Evolutionary conservation across 768 basidiomycete genomes (phyloP).

Genomic region (Dentipellis sp.): DNA sequence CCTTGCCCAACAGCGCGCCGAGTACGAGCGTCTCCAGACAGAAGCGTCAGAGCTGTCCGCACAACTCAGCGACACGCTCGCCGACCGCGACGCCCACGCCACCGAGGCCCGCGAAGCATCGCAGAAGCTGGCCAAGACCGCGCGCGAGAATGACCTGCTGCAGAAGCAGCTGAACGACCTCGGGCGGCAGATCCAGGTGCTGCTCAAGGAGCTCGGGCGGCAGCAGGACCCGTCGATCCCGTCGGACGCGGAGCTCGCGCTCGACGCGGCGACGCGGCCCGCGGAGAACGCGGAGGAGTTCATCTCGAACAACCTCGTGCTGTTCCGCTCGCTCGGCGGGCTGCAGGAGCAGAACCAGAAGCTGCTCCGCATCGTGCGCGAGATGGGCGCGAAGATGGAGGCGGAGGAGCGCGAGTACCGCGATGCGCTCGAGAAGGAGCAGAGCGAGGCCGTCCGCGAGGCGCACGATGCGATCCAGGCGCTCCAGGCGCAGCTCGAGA

Average conservation of each 20-base stretch:
- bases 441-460: conserved; percentile 73
- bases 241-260: conserved; percentile 49
- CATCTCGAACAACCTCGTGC: conserved; percentile 82
- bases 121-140: conserved; percentile 7
- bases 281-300: conserved; percentile 62
- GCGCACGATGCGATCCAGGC: conserved; percentile 82
- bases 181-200: conserved; percentile 59
- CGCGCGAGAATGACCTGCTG: conserved; percentile 4
- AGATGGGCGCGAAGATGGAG: conserved; percentile 81
- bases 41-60: conserved; percentile 75
- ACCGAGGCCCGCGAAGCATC: conserved; percentile 45
- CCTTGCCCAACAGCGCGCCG: conserved; percentile 79
- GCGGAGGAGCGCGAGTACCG: conserved; percentile 70
- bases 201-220: conserved; percentile 75
- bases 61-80: conserved; percentile 66
- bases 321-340: conserved; percentile 69
- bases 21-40: conserved; percentile 76
- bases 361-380: conserved; percentile 73
- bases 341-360: conserved; percentile 93
- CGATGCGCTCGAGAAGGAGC: conserved; percentile 61
- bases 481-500: conserved; percentile 69
- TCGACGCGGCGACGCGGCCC: conserved; percentile 32
- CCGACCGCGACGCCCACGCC: conserved; percentile 64
- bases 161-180: conserved; percentile 5
- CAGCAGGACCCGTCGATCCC: conserved; percentile 78